Percentiles rank a stretch among this genome's conserved stretches.
Evolutionary conservation across 2,329 filamentous ascomycete genomes (phyloP).

Genomic region (Cytospora chrysosperma): DNA sequence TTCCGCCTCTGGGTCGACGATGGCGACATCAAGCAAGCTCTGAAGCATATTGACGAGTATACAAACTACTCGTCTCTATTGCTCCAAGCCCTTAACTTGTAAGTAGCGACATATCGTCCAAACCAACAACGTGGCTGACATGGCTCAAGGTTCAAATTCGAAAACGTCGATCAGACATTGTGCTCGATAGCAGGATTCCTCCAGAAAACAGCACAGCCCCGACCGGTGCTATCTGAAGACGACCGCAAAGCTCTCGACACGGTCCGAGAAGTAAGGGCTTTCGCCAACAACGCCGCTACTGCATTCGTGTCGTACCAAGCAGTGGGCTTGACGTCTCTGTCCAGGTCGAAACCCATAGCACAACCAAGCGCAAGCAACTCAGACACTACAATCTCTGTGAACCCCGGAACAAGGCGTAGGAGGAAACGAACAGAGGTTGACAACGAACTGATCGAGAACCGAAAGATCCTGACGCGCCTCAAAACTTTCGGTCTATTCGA

Average conservation of each 20-base stretch:
- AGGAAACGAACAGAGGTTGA: not conserved
- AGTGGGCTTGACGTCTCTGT: not conserved
- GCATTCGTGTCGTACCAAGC: not conserved
- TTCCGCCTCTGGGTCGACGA: slow-evolving; percentile 10
- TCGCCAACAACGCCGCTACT: slow-evolving; percentile 4
- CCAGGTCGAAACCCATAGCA: not conserved
- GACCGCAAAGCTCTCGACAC: slow-evolving; percentile 1
- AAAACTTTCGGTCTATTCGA: not conserved
- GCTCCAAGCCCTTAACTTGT: slow-evolving; percentile 7
- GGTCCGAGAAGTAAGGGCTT: not conserved
- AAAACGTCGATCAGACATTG: slow-evolving; percentile 1
- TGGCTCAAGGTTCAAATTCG: slow-evolving; percentile 6
- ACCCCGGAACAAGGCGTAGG: not conserved
- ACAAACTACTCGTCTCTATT: slow-evolving; percentile 9
- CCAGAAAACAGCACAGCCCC: not conserved
- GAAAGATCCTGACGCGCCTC: not conserved
- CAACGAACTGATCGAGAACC: slow-evolving; percentile 7
- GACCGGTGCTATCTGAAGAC: not conserved
- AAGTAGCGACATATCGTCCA: not conserved
- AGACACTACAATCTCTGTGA: not conserved
- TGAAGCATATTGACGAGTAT: slow-evolving; percentile 5
- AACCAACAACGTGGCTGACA: not conserved
- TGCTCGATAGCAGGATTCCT: not conserved
- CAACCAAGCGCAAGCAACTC: not conserved
- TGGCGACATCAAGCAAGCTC: slow-evolving; percentile 1